Evolutionary conservation across 2,329 filamentous ascomycete species (phyloP).

Genomic region (Neonectria magnoliae): DNA sequence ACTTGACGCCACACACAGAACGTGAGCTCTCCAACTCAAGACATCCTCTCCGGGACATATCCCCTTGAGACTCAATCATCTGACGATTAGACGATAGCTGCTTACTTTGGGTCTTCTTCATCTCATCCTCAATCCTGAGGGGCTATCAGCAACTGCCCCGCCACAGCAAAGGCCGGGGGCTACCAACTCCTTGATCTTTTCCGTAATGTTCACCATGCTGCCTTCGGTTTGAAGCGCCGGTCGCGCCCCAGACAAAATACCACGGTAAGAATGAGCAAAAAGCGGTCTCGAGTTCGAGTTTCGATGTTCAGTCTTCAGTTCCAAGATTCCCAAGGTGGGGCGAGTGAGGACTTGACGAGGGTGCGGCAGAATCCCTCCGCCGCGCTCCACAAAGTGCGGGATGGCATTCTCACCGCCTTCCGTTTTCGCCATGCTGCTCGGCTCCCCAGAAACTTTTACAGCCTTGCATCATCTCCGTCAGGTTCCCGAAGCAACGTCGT

Average conservation of each 20-base stretch:
- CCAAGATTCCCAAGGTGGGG: constrained; percentile 44
- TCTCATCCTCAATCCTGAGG: constrained; percentile 98
- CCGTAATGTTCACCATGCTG: constrained; percentile 98
- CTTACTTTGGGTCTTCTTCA: constrained; percentile 98
- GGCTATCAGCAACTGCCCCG: constrained; percentile 35
- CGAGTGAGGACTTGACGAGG: constrained; percentile 41
- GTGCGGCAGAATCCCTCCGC: constrained; percentile 38
- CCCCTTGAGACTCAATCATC: neutral
- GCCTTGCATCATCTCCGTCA: constrained; percentile 40
- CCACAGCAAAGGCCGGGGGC: neutral
- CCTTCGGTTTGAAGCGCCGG: constrained; percentile 39
- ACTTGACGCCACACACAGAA: neutral
- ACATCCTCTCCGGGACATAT: neutral
- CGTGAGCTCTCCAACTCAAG: neutral
- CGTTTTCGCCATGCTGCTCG: constrained; percentile 20
- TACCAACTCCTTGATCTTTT: constrained; percentile 98
- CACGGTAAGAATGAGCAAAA: constrained; percentile 18
- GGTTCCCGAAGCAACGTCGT: constrained; percentile 32
- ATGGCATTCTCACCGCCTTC: constrained; percentile 44
- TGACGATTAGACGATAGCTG: neutral
- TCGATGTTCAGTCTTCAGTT: constrained; percentile 25
- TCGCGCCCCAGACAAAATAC: constrained; percentile 32
- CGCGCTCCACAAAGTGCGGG: constrained; percentile 30
- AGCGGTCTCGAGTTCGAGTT: constrained; percentile 22
- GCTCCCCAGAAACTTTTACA: constrained; percentile 38